Conservation (phyloP, 1,284 basidiomycete genomes). For the Schizopora paradoxa region DNA sequence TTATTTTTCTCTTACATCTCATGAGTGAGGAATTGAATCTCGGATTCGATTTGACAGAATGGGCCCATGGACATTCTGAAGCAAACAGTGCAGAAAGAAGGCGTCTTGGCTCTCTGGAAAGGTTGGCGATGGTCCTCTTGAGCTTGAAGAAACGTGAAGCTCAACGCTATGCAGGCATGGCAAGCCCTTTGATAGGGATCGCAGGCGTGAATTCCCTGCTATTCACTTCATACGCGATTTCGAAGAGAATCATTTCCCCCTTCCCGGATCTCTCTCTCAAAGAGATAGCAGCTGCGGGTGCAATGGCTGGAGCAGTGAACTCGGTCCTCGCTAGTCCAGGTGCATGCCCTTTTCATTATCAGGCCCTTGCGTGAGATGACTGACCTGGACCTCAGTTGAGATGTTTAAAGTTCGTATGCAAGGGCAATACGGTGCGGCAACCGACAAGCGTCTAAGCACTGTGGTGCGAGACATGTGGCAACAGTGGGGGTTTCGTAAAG, state of each 20-base stretch:
- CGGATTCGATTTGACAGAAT: conserved; percentile 46
- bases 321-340: conserved; percentile 86
- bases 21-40: conserved; percentile 1
- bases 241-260: conserved; percentile 82
- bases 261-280: conserved; percentile 77
- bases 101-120: conserved; percentile 89
- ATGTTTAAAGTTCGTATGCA: conserved; percentile 98
- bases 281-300: conserved; percentile 81
- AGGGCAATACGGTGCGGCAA: conserved; percentile 76
- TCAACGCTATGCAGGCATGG: conserved; percentile 59
- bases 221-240: conserved; percentile 84
- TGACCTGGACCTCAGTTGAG: conserved; percentile 47
- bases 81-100: conserved; percentile 83
- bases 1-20: conserved; percentile 2
- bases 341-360: conserved; percentile 27
- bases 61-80: conserved; percentile 86
- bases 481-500: conserved; percentile 78
- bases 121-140: conserved; percentile 38
- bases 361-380: not conserved
- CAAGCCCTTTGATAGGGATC: conserved; percentile 88
- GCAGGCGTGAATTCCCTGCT: conserved; percentile 94
- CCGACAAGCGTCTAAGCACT: conserved; percentile 71
- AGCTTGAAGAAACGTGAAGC: not conserved
- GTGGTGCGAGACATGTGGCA: conserved; percentile 80
- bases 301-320: conserved; percentile 88